Percentiles rank a stretch among this genome's conserved stretches.
These are phyloP conservation scores for Biscutella laevigata DNA, from an alignment of 441 rosid species.

Conservation along the genomic window DNA sequence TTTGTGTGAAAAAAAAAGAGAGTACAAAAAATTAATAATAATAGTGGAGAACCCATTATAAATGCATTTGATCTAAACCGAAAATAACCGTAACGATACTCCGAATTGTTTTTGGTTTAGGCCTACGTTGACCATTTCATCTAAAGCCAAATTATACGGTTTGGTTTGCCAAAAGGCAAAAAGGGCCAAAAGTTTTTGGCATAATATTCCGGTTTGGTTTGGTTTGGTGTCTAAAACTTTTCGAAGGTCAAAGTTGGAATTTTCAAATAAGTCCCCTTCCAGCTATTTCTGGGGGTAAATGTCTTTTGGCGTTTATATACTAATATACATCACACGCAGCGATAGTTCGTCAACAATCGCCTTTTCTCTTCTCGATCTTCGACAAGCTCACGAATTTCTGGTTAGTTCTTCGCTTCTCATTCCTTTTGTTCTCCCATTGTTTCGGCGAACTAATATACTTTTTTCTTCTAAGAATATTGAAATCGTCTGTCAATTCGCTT, in stretches of 20 bases:
- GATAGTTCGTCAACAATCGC: not conserved
- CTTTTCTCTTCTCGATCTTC: slow-evolving; percentile 16
- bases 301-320: not conserved
- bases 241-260: slow-evolving; percentile 23
- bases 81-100: slow-evolving; percentile 3
- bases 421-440: not conserved
- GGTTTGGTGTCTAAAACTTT: slow-evolving; percentile 18
- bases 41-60: too few species aligned
- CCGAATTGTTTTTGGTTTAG: too few species aligned
- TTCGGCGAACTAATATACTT: not conserved
- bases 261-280: not conserved
- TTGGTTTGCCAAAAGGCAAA: not conserved
- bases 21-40: too few species aligned
- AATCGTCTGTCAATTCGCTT: not conserved
- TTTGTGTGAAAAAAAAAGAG: too few species aligned
- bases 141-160: not conserved
- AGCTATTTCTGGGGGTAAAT: too few species aligned
- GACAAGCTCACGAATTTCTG: slow-evolving; percentile 18
- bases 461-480: slow-evolving; percentile 1
- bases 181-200: too few species aligned
- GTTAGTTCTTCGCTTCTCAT: slow-evolving; percentile 12
- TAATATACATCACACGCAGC: slow-evolving; percentile 6
- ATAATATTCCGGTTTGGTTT: slow-evolving; percentile 16
- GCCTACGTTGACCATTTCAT: too few species aligned
- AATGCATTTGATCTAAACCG: not conserved